These are phyloP conservation scores for Casuarina glauca DNA, from an alignment of 306 rosid species.

Conservation along the genomic window DNA sequence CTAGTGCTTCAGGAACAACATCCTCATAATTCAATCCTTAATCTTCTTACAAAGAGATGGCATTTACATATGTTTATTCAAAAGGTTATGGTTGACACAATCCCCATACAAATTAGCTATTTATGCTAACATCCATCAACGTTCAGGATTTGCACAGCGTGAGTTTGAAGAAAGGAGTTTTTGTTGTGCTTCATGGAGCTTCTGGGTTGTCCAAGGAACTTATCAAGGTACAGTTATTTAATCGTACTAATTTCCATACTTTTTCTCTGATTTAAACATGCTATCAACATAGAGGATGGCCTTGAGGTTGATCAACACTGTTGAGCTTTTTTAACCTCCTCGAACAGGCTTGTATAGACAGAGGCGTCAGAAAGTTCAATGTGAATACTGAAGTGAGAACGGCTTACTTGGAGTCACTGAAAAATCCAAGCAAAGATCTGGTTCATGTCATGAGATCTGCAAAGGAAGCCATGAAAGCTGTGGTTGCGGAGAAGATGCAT, in stretches of 20 bases:
- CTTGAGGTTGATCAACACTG: conserved; percentile 21
- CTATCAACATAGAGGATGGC: conserved; percentile 7
- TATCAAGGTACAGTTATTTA: conserved; percentile 53
- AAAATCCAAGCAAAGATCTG: conserved; percentile 65
- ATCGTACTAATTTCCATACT: neutral
- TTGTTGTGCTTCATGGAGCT: conserved; percentile 91
- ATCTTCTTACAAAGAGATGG: neutral
- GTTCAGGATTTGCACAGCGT: conserved; percentile 63
- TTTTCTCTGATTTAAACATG: neutral
- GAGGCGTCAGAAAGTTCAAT: conserved; percentile 88
- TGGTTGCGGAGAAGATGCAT: conserved; percentile 85
- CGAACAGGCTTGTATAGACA: conserved; percentile 69
- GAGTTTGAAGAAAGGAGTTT: conserved; percentile 67
- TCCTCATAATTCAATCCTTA: neutral
- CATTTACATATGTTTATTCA: neutral
- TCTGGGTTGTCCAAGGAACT: conserved; percentile 78
- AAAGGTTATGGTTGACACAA: neutral
- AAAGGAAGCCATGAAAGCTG: conserved; percentile 88
- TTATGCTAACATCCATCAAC: conserved; percentile 25
- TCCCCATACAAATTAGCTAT: neutral
- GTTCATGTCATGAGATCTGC: conserved; percentile 87
- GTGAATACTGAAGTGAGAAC: conserved; percentile 93
- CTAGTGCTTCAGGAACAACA: neutral
- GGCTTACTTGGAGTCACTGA: conserved; percentile 90
- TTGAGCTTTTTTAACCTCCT: conserved; percentile 13